These are phyloP conservation scores for Yamadazyma takamatsuzukensis DNA, from an alignment of 805 yeast genomes.

Conservation along the genomic window DNA sequence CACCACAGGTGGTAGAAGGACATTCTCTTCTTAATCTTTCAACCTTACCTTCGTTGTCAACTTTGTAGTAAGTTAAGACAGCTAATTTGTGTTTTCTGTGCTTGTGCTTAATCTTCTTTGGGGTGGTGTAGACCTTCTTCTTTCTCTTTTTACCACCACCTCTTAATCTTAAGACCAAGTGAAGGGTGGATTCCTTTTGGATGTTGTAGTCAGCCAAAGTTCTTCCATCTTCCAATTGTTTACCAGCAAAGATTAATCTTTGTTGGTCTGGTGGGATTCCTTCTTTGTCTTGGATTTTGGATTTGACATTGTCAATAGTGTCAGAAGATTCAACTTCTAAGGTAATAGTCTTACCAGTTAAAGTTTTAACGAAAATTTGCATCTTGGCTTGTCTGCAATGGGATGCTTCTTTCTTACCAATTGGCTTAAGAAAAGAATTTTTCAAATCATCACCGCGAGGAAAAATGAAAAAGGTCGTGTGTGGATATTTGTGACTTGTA, in stretches of 20 bases:
- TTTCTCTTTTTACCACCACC: conserved; percentile 99
- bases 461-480: background rate
- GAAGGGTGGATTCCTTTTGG: conserved; percentile 98
- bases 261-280: conserved; percentile 99
- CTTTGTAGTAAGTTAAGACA: conserved; percentile 99
- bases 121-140: conserved; percentile 99
- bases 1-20: conserved; percentile 89
- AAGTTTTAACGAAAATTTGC: conserved; percentile 99
- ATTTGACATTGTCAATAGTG: conserved; percentile 97
- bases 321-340: conserved; percentile 98
- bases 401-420: conserved; percentile 49
- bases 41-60: conserved; percentile 96
- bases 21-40: conserved; percentile 99
- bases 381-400: conserved; percentile 41
- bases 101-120: conserved; percentile 99
- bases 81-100: conserved; percentile 99
- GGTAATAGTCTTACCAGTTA: conserved; percentile 99
- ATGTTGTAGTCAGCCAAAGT: conserved; percentile 99
- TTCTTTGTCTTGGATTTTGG: conserved; percentile 98
- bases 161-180: conserved; percentile 94
- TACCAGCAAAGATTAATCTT: conserved; percentile 99
- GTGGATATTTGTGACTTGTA: background rate
- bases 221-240: conserved; percentile 99
- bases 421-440: conserved; percentile 7
- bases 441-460: conserved; percentile 1